phyloP scores from a whole-genome alignment of 139 green algal species.

The Coelastrella sp. region DNA sequence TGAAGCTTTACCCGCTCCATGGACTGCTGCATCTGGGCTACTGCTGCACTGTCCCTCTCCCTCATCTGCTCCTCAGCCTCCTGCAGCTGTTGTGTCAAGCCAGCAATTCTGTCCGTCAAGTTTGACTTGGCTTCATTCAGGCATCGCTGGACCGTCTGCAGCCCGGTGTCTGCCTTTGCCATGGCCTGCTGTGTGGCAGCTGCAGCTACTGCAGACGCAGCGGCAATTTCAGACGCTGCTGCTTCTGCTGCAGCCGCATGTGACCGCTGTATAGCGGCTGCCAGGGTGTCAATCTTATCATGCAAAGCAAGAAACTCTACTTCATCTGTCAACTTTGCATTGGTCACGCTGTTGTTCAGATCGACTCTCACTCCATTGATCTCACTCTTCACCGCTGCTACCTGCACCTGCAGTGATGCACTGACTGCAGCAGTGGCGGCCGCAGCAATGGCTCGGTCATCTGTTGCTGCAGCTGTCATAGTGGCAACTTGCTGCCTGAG shows the following conservation, averaged over 20 bases:
- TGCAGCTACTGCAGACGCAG: not conserved
- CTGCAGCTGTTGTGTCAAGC: not conserved
- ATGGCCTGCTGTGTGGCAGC: not conserved
- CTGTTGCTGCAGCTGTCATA: not conserved
- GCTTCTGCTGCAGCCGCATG: conserved; percentile 22
- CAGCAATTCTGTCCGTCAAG: not conserved
- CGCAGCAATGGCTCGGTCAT: not conserved
- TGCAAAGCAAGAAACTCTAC: conserved; percentile 26
- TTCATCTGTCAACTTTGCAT: conserved; percentile 29
- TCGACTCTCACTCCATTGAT: conserved; percentile 4
- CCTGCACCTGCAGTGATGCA: not conserved
- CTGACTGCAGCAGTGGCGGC: not conserved
- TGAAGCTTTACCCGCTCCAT: not conserved
- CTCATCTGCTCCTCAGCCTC: not conserved
- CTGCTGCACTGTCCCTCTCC: not conserved
- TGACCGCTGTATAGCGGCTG: not conserved
- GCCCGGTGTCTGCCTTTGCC: conserved; percentile 1
- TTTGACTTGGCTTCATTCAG: not conserved
- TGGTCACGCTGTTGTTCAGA: conserved; percentile 5
- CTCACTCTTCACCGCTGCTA: not conserved
- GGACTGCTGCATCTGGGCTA: not conserved
- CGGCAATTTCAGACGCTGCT: not conserved
- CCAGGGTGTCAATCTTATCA: conserved; percentile 21
- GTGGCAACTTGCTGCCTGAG: not conserved
- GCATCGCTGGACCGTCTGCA: not conserved